Evolutionary conservation across 192 early-diverging fungal species (phyloP), one percentile per base, ranked within the genome.

Genomic region (Coemansia sp.): DNA sequence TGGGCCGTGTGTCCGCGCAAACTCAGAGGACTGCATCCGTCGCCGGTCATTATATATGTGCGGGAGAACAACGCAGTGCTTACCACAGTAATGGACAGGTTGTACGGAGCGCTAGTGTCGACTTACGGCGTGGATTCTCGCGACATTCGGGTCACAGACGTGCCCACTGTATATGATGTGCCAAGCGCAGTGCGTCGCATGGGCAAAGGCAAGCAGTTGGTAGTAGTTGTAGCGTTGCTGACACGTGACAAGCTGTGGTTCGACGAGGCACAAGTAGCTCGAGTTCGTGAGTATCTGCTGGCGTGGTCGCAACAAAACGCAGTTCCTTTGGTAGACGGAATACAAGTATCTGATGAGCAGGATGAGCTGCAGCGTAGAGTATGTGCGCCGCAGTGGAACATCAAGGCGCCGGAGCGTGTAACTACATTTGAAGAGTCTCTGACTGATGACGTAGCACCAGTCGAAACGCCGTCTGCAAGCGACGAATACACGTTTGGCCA

Each of bases 11-110:
- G 62, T 37, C 71, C 71, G 11, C 76, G 76, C 60, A 73, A 74
- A 57, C 68, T 79, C 23, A 71, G 76, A 14, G 76, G 76, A 2
- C 76, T 79, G 61, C 76, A 79, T 55, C 71, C 76, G 25, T 26
- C 71, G 51, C 76, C 76, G 1, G 47, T 60, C 5, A 63, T 79
- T 3, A 28, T 79, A 34, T 79, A 79, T 34, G 71, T 66, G 26
- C 76, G 76, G 60, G 76, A 79, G 52, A 73, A 66, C 57, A 17
- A 70, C 1, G 28, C 15, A 15, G 59, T 59, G 7, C 63, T 79
- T 11, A 54, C 62, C 10, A 63, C 31, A 20, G 70, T 59, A 3
- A 72, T 79, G 76, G 76, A 79, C 64, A 37, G 60, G 55, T 58
- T 79, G n/a, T 79, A 70, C 40, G 70, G 51, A 5, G 60, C 69